Percentiles rank a stretch among this genome's conserved stretches.
Conservation (phyloP, 2,329 filamentous ascomycete genomes). For the Colletotrichum tanaceti region DNA sequence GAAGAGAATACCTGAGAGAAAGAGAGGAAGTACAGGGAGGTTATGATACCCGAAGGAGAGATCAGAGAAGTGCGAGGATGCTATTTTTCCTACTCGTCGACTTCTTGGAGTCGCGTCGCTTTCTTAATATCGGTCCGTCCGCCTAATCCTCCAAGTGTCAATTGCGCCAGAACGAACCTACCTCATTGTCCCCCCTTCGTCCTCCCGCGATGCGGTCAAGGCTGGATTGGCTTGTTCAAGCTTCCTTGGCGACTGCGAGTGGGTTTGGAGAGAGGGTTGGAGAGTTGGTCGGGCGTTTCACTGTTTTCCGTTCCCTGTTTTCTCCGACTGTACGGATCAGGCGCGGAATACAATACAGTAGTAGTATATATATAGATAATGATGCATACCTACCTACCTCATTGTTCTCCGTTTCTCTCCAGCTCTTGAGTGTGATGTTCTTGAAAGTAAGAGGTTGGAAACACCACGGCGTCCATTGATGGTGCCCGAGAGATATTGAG, state of each 20-base stretch:
- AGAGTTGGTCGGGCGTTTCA: no score
- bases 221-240: not conserved
- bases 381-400: conserved; percentile 16
- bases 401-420: not conserved
- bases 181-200: not conserved
- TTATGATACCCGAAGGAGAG: conserved; percentile 34
- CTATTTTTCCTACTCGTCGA: not conserved
- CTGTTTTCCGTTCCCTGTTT: no score
- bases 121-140: not conserved
- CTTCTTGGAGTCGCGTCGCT: not conserved
- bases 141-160: not conserved
- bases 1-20: not conserved
- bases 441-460: not conserved
- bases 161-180: no score
- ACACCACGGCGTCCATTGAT: no score
- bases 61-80: not conserved
- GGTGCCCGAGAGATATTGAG: no score
- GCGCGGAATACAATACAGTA: not conserved
- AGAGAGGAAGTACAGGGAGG: not conserved
- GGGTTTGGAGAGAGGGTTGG: no score
- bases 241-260: not conserved
- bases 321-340: not conserved
- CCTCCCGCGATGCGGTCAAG: not conserved
- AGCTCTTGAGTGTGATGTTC: not conserved
- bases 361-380: no score